Conservation (phyloP, 192 early-diverging fungal species). For the Entophlyctis luteolus region DNA sequence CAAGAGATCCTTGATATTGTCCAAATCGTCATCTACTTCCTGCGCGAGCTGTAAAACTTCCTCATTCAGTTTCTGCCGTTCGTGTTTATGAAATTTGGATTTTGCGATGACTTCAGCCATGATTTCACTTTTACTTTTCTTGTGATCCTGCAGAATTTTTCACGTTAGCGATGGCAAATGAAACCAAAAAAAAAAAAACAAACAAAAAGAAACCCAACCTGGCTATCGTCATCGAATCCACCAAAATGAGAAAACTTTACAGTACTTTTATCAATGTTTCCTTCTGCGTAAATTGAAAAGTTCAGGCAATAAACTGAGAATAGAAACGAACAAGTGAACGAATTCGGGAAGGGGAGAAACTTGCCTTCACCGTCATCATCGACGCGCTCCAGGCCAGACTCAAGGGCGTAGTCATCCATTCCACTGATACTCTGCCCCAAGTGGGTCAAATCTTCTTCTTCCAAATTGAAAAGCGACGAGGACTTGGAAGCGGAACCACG, state of each 20-base stretch:
- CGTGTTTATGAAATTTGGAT: constrained; percentile 89
- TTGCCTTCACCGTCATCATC: constrained; percentile 38
- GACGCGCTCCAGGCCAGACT: constrained; percentile 60
- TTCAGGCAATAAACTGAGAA: neutral
- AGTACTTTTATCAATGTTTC: constrained; percentile 64
- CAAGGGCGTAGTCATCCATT: constrained; percentile 75
- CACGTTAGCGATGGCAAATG: too few relatives aligned
- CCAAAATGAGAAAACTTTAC: constrained; percentile 82
- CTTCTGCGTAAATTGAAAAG: constrained; percentile 16
- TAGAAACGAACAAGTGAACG: neutral
- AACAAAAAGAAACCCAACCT: too few relatives aligned
- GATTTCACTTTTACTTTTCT: constrained; percentile 87
- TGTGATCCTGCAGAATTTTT: constrained; percentile 49
- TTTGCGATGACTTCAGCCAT: constrained; percentile 98
- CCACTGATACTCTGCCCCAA: constrained; percentile 84
- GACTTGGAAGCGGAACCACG: constrained; percentile 8
- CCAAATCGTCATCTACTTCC: constrained; percentile 87
- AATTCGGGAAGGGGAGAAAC: neutral
- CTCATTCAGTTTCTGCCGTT: constrained; percentile 85
- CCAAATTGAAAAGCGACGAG: constrained; percentile 73
- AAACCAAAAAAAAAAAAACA: too few relatives aligned
- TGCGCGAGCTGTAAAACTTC: constrained; percentile 75
- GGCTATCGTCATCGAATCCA: constrained; percentile 73
- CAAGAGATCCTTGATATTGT: constrained; percentile 73
- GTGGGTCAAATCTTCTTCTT: constrained; percentile 82